A percentile compares a stretch with the other conserved stretches of the same genome.
These are phyloP conservation scores for Nemania sp. DNA, from an alignment of 2,329 filamentous ascomycete species.

Conservation along the genomic window DNA sequence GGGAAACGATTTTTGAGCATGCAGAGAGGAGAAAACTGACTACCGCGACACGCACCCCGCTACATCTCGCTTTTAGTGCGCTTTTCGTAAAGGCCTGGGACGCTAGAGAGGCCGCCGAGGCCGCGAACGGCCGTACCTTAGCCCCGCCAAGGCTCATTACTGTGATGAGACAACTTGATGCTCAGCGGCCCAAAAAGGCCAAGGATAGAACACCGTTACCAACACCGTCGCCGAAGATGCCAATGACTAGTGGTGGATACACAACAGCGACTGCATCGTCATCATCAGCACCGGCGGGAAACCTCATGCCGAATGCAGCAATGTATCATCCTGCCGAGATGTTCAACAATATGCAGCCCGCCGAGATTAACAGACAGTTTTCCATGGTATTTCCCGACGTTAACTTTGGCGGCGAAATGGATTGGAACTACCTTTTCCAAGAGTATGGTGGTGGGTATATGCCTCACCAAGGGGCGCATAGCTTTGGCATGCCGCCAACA, in stretches of 20 bases:
- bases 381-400: conserved; percentile 49
- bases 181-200: conserved; percentile 51
- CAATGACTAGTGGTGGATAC: conserved; percentile 43
- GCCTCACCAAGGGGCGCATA: conserved; percentile 39
- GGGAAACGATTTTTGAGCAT: conserved; percentile 67
- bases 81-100: conserved; percentile 74
- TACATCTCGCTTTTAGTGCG: conserved; percentile 68
- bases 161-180: conserved; percentile 59
- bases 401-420: conserved; percentile 51
- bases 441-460: conserved; percentile 49
- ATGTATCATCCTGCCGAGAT: conserved; percentile 44
- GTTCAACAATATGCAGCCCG: conserved; percentile 43
- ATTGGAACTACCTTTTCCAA: conserved; percentile 50
- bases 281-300: conserved; percentile 26
- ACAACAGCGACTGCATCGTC: conserved; percentile 34
- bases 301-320: conserved; percentile 37
- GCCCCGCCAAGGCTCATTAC: conserved; percentile 61
- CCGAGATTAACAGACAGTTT: conserved; percentile 48
- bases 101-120: conserved; percentile 63
- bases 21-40: conserved; percentile 64
- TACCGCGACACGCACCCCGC: conserved; percentile 64
- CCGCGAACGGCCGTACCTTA: conserved; percentile 58
- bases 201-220: conserved; percentile 49
- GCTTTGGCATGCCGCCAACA: conserved; percentile 28
- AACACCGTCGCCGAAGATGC: conserved; percentile 47